Evolutionary conservation across 352 stramenopile species (phyloP).

Genomic region (Phytopythium sindhum): DNA sequence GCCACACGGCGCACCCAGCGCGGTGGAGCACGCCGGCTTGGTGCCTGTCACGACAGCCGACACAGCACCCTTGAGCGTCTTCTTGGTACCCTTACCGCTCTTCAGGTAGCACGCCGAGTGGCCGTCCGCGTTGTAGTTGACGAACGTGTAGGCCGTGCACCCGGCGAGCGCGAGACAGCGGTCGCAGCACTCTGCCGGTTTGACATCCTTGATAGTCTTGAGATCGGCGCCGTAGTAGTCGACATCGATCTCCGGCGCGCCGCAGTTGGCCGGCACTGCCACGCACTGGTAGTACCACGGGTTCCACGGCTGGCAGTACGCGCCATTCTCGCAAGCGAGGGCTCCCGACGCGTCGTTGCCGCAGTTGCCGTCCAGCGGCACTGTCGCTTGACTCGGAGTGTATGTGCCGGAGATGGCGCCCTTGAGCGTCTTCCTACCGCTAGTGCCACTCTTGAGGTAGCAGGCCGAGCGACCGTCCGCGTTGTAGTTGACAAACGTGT

Average conservation of each 20-base stretch:
- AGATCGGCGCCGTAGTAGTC: no score
- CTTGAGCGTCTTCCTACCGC: background rate
- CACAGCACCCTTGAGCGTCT: background rate
- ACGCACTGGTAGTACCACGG: slow-evolving; percentile 57
- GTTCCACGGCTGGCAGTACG: slow-evolving; percentile 74
- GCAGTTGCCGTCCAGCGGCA: no score
- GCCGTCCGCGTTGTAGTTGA: slow-evolving; percentile 22
- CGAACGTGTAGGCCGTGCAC: slow-evolving; percentile 54
- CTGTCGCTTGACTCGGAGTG: no score
- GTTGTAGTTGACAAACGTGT: slow-evolving; percentile 45
- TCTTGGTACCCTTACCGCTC: slow-evolving; percentile 20
- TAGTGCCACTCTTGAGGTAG: slow-evolving; percentile 35
- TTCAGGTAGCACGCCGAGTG: slow-evolving; percentile 39
- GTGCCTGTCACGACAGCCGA: no score
- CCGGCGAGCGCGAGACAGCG: no score
- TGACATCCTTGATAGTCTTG: no score
- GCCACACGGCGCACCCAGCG: background rate
- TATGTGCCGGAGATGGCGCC: slow-evolving; percentile 3
- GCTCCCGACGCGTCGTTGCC: no score
- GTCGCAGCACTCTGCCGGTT: no score
- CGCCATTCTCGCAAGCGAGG: no score
- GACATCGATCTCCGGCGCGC: no score
- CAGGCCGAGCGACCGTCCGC: slow-evolving; percentile 21
- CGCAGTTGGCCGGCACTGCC: slow-evolving; percentile 22
- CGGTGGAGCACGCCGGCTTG: no score